Evolutionary conservation across 129 eudicot genomes (phyloP).

Genomic region (Flaveria trinervia): DNA sequence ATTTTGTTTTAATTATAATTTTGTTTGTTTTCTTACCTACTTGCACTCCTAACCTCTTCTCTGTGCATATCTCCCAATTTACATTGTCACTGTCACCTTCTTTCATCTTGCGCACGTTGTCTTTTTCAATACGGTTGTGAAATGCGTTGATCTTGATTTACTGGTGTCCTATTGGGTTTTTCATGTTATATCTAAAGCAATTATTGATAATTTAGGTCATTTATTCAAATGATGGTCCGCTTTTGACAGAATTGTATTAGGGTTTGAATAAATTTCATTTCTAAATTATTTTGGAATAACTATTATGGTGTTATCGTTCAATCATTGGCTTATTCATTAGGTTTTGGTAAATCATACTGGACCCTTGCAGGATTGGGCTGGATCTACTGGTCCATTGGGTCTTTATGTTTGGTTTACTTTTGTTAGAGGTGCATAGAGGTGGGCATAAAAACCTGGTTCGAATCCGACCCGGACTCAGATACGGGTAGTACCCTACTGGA

Average conservation of each 20-base stretch:
- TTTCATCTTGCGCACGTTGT: conserved; percentile 70
- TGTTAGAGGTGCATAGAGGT: too few relatives aligned
- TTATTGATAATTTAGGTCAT: conserved; percentile 60
- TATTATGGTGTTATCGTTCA: too few relatives aligned
- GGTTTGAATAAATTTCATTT: conserved; percentile 76
- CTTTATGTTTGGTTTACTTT: too few relatives aligned
- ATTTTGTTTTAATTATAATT: too few relatives aligned
- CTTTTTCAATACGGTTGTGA: conserved; percentile 44
- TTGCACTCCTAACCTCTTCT: conserved; percentile 39
- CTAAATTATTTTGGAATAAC: conserved; percentile 71
- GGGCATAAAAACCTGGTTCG: too few relatives aligned
- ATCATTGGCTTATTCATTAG: too few relatives aligned
- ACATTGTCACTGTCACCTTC: conserved; percentile 64
- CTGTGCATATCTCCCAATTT: conserved; percentile 34
- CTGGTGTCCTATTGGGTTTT: conserved; percentile 60
- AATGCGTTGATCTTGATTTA: conserved; percentile 54
- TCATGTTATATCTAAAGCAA: conserved; percentile 64
- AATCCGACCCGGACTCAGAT: too few relatives aligned
- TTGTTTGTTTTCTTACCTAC: conserved; percentile 44
- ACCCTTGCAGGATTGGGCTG: too few relatives aligned
- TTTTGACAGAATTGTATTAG: conserved; percentile 54
- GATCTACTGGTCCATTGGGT: too few relatives aligned
- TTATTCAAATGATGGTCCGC: conserved; percentile 61
- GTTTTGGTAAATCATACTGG: too few relatives aligned
- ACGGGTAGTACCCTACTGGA: too few relatives aligned